Percentiles rank a stretch among this genome's conserved stretches.
phyloP scores from a whole-genome alignment of 352 stramenopile species.

The Pythium coloratum region DNA sequence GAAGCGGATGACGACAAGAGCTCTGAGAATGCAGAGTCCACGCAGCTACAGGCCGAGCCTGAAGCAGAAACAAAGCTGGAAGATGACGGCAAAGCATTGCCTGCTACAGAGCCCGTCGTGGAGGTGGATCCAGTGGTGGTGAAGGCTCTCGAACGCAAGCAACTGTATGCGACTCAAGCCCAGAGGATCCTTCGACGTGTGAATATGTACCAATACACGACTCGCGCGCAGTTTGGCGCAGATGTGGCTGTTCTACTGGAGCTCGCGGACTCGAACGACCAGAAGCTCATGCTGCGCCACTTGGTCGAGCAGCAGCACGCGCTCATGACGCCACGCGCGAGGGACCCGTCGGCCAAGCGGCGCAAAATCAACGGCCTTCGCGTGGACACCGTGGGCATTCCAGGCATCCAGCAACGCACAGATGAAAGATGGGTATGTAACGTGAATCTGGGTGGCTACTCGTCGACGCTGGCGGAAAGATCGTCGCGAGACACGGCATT shows the following conservation, averaged over 20 bases:
- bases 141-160: slow-evolving; percentile 3
- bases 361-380: slow-evolving; percentile 30
- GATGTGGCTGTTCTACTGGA: slow-evolving; percentile 49
- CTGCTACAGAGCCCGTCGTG: background rate
- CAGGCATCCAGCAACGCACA: slow-evolving; percentile 39
- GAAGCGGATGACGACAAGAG: background rate
- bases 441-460: slow-evolving; percentile 42
- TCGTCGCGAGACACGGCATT: slow-evolving; percentile 41
- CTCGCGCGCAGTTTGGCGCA: slow-evolving; percentile 45
- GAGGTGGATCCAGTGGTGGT: background rate
- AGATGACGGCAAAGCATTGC: background rate
- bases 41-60: background rate
- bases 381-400: slow-evolving; percentile 36
- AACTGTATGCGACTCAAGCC: slow-evolving; percentile 16
- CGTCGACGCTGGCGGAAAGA: slow-evolving; percentile 41
- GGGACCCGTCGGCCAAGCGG: slow-evolving; percentile 16
- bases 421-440: slow-evolving; percentile 49
- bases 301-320: slow-evolving; percentile 30
- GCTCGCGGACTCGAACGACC: slow-evolving; percentile 24
- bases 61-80: background rate
- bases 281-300: slow-evolving; percentile 26
- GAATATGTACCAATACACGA: slow-evolving; percentile 54
- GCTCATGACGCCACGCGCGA: slow-evolving; percentile 11
- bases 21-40: background rate
- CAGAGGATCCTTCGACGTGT: slow-evolving; percentile 13